Base-by-base conservation (phyloP, 306 rosid species). In the Alnus rubra region DNA sequence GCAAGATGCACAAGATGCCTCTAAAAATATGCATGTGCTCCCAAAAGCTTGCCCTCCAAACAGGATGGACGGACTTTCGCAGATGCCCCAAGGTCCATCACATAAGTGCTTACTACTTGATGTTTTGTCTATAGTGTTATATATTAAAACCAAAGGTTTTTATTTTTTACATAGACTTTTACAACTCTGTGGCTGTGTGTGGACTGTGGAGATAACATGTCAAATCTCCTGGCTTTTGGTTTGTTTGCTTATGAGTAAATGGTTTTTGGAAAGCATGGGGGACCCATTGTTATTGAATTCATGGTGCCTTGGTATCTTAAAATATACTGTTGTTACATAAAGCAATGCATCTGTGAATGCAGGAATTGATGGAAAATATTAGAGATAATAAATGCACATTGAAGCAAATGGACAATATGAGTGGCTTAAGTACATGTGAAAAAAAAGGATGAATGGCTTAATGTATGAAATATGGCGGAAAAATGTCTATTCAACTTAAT, bases 1-100 rank as follows among this genome's bases (percentile, higher is more conserved):
- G 64, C 85, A 79, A 69, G 89, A 88, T 74, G 81, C 63, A 13
- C 85, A 86, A 1, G 81, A 85, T 78, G 87, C 80, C 45, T 82
- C 81, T 55, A 70, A 80, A 59, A 85, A 76, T 68, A 74, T 80
- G 69, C 63, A 75, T 64, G 51, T 77, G 77, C 74, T 30, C 64
- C 78, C 88, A 55, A 79, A 71, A 73, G 87, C 74, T 72, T 52
- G 75, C 69, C 83, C 80, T 79, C 82, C 75, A 49, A 77, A 78
- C 50, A 85, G 82, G 88, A 82, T 77, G 72, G 85, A 84, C 76
- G 82, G 88, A 78, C 70, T 71, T 75, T 76, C 88, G 65, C 73
- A 23, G 72, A 73, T 60, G 69, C 87, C 80, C 60, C 59, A 75
- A 87, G 89, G 88, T 87, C 76, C 55, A 64, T 83, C 64, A 33